Base-by-base conservation (phyloP, 805 yeast species). In the Lipomyces spencermartinsiae region DNA sequence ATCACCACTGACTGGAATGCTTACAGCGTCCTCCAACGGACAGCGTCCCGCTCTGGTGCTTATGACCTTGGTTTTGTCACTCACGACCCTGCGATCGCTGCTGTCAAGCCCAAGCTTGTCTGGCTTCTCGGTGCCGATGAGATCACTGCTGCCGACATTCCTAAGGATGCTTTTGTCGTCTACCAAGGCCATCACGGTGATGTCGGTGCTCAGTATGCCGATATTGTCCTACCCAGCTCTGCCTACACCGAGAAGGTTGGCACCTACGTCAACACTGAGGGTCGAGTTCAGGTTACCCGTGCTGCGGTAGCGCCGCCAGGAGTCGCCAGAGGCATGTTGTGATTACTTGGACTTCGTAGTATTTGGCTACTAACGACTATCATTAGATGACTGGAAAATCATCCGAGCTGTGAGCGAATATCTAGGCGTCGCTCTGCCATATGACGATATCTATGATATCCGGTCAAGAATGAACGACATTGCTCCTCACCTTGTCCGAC, bases 151-250 rank as follows among this genome's bases (percentile, higher is more conserved):
- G 80, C 84, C 67, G 89, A 89, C 68, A 86, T 91, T 74, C 96
- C 97, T 73, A 83, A 83, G 78, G 95, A 91, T 77, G 92, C 97
- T 2, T 92, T 91, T 78, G 97, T 92, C 37, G 88, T 91, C 63
- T 91, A 91, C 81, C 92, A 91, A 81, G 97, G 97, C 65, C 97
- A 92, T 80, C 97, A 91, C 80, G 97, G 97, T 81, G 97, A 91
- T 74, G 79, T 85, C 29, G 97, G 97, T 73, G 97, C 97, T 35
- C 88, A 94, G 8, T 85, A 87, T 74, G 97, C 97, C 58, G 97
- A 91, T 78, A 96, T 91, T 58, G 85, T 91, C 68, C 84, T 91
- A 73, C 97, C 97, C 58, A 93, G 93, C 59, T 85, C 93, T 46
- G 97, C 97, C 53, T 92, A 89, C 84, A 92, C 97, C 53, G 97